These are phyloP conservation scores for Aplosporella prunicola DNA, from an alignment of 2,329 filamentous ascomycete species.

Conservation along the genomic window DNA sequence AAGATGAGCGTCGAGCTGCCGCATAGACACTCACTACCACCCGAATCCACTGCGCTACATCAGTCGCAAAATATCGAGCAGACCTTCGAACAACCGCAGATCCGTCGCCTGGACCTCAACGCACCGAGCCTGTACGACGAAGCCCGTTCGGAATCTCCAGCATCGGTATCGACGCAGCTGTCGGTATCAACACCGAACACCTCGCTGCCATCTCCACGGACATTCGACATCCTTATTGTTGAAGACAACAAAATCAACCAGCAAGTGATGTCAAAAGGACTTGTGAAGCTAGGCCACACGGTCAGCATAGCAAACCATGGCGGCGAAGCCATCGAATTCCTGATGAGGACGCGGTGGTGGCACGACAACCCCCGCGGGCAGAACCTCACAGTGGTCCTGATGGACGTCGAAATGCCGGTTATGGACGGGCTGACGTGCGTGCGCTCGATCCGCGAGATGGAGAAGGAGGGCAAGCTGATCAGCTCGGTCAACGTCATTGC, in stretches of 20 bases:
- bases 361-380: slow-evolving; percentile 3
- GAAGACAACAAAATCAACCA: slow-evolving; percentile 35
- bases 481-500: slow-evolving; percentile 24
- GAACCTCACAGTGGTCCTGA: slow-evolving; percentile 24
- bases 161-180: slow-evolving; percentile 76
- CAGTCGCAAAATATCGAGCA: slow-evolving; percentile 8
- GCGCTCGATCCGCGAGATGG: slow-evolving; percentile 23
- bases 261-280: slow-evolving; percentile 31
- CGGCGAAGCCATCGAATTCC: slow-evolving; percentile 26
- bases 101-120: not conserved
- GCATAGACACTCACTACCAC: not conserved
- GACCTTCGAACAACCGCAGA: slow-evolving; percentile 7
- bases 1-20: not conserved
- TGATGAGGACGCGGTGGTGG: slow-evolving; percentile 18
- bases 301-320: slow-evolving; percentile 32
- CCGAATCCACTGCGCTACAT: slow-evolving; percentile 2
- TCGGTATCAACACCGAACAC: slow-evolving; percentile 84
- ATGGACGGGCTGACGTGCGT: slow-evolving; percentile 31
- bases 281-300: slow-evolving; percentile 26
- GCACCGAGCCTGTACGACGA: slow-evolving; percentile 39
- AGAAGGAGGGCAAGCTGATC: slow-evolving; percentile 16
- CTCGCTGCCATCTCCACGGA: slow-evolving; percentile 41
- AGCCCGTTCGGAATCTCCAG: too few relatives aligned
- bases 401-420: slow-evolving; percentile 31
- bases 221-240: slow-evolving; percentile 21